phyloP scores from a whole-genome alignment of 257 asterid genomes.

The Henckelia pumila region DNA sequence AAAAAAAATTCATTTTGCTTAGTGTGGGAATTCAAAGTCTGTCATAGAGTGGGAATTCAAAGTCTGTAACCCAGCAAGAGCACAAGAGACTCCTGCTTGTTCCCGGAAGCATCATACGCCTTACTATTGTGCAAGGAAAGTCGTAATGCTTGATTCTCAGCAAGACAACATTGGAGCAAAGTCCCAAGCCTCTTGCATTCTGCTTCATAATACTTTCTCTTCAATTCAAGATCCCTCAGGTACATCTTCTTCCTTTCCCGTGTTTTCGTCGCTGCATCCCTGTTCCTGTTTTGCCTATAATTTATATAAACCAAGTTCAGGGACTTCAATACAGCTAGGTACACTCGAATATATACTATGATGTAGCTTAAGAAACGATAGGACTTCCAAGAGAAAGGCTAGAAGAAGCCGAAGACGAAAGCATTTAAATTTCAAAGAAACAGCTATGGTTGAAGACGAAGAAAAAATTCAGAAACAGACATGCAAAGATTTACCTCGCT shows the following conservation, averaged over 20 bases:
- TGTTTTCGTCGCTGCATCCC: conserved; percentile 89
- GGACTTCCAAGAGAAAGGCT: not conserved
- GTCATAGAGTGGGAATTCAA: too few species aligned
- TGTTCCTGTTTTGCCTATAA: conserved; percentile 81
- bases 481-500: too few species aligned
- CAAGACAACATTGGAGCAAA: conserved; percentile 72
- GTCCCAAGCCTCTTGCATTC: conserved; percentile 92
- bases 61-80: too few species aligned
- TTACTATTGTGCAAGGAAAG: conserved; percentile 55
- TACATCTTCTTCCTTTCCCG: conserved; percentile 89
- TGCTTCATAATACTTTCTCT: conserved; percentile 79
- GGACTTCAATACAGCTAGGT: not conserved
- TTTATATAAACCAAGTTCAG: conserved; percentile 3
- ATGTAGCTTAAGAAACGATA: not conserved
- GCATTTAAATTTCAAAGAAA: too few species aligned
- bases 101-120: conserved; percentile 75
- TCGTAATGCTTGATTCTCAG: conserved; percentile 87
- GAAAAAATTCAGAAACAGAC: too few species aligned
- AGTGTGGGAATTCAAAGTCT: too few species aligned
- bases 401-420: not conserved
- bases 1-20: too few species aligned
- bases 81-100: conserved; percentile 99
- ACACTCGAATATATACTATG: not conserved
- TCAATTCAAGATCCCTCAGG: conserved; percentile 84
- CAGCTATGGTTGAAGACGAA: too few species aligned